A percentile compares a stretch with the other conserved stretches of the same genome.
Conservation (phyloP, 1,284 basidiomycete genomes). For the Sphaerobolus stellatus region DNA sequence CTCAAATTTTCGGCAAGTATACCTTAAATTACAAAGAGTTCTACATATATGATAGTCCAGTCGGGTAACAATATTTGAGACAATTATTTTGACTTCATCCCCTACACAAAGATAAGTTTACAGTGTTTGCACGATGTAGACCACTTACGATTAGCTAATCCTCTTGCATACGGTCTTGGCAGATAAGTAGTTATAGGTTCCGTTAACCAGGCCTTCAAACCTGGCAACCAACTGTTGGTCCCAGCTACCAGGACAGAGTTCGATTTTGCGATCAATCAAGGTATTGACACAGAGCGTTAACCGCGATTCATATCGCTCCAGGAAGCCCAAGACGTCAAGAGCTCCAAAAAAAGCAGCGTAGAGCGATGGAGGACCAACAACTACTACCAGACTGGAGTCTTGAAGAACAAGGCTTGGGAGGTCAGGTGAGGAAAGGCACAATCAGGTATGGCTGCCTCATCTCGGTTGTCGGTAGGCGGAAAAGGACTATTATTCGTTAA, state of each 20-base stretch:
- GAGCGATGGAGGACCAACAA: slow-evolving; percentile 27
- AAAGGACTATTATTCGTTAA: slow-evolving; percentile 10
- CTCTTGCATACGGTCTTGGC: slow-evolving; percentile 72
- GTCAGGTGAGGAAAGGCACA: slow-evolving; percentile 62
- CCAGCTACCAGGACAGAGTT: slow-evolving; percentile 71
- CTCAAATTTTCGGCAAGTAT: neutral
- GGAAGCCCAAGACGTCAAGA: slow-evolving; percentile 72
- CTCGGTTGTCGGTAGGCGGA: slow-evolving; percentile 51
- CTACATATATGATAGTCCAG: slow-evolving; percentile 93
- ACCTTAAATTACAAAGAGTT: slow-evolving; percentile 84
- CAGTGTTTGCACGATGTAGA: slow-evolving; percentile 20
- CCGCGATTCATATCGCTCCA: slow-evolving; percentile 83
- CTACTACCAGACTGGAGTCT: slow-evolving; percentile 47
- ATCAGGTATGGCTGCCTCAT: slow-evolving; percentile 67
- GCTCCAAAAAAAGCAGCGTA: slow-evolving; percentile 52
- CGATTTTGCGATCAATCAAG: slow-evolving; percentile 75
- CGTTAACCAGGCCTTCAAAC: slow-evolving; percentile 72
- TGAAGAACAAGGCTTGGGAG: slow-evolving; percentile 61
- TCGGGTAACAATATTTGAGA: slow-evolving; percentile 79
- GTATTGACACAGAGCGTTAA: slow-evolving; percentile 83
- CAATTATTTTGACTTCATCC: slow-evolving; percentile 67
- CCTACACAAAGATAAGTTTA: slow-evolving; percentile 38
- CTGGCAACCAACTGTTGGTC: slow-evolving; percentile 60
- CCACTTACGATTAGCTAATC: slow-evolving; percentile 40
- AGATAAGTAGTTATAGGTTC: slow-evolving; percentile 82